Conservation (phyloP, 805 yeast species). For the Kodamaea lidongshanica region DNA sequence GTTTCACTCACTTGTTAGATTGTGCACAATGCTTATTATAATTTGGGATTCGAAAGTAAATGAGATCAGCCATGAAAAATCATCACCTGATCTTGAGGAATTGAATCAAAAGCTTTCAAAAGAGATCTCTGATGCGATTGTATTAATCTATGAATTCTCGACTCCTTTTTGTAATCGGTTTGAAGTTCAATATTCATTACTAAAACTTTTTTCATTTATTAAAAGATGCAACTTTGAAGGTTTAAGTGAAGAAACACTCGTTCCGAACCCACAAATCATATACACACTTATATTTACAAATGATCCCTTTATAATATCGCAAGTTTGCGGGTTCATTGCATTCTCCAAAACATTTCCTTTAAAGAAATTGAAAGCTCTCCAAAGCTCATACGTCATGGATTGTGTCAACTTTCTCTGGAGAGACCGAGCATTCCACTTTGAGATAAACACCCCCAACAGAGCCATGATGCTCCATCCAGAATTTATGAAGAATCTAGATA, state of each 20-base stretch:
- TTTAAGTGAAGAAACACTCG: constrained; percentile 15
- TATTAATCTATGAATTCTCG: no score
- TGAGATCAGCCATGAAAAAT: no score
- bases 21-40: no score
- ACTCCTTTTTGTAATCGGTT: no score
- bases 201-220: constrained; percentile 13
- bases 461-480: constrained; percentile 33
- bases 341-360: constrained; percentile 32
- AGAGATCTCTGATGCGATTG: no score
- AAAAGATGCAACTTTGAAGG: constrained; percentile 8
- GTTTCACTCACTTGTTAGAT: no score
- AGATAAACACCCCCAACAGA: constrained; percentile 22
- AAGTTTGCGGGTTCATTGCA: constrained; percentile 41
- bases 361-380: constrained; percentile 25
- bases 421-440: constrained; percentile 43
- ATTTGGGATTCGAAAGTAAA: no score
- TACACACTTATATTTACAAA: constrained; percentile 35
- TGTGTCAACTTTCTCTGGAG: constrained; percentile 52
- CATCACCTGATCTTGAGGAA: not conserved
- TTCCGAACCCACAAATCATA: constrained; percentile 35
- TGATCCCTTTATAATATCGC: constrained; percentile 42
- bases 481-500: constrained; percentile 27
- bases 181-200: constrained; percentile 9
- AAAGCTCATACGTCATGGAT: constrained; percentile 51
- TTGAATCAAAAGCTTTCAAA: constrained; percentile 5